Evolutionary conservation across 495 filamentous ascomycete genomes (phyloP).

Genomic region (Penicillium flavigenum): DNA sequence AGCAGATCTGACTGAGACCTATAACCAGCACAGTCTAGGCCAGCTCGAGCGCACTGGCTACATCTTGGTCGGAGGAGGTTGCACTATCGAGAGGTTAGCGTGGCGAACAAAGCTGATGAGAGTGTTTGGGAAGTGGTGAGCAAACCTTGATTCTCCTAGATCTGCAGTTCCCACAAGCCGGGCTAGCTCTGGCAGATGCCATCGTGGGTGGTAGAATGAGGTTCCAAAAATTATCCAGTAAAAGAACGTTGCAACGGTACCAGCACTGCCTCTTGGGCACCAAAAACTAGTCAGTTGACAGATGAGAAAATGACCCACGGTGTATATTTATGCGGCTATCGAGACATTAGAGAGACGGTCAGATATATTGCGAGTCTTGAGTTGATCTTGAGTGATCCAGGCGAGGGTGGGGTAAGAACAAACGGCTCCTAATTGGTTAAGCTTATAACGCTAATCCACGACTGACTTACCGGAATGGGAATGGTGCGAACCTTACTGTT

Average conservation of each 20-base stretch:
- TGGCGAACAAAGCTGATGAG: not conserved
- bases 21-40: not conserved
- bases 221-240: not conserved
- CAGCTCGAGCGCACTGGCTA: conserved; percentile 5
- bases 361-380: not conserved
- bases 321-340: not conserved
- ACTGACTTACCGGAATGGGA: not conserved
- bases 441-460: not conserved
- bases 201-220: not conserved
- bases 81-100: not conserved
- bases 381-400: not conserved
- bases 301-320: not conserved
- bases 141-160: conserved; percentile 1
- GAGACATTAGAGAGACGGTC: not conserved
- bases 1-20: conserved; percentile 1
- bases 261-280: not conserved
- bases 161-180: conserved; percentile 4
- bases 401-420: not conserved
- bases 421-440: not conserved
- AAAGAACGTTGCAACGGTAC: not conserved
- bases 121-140: not conserved
- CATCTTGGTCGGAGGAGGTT: conserved; percentile 2
- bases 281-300: not conserved
- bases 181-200: not conserved
- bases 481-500: not conserved